A percentile compares a stretch with the other conserved stretches of the same genome.
Conservation (phyloP, 2,329 filamentous ascomycete species). For the Blumeria graminis region DNA sequence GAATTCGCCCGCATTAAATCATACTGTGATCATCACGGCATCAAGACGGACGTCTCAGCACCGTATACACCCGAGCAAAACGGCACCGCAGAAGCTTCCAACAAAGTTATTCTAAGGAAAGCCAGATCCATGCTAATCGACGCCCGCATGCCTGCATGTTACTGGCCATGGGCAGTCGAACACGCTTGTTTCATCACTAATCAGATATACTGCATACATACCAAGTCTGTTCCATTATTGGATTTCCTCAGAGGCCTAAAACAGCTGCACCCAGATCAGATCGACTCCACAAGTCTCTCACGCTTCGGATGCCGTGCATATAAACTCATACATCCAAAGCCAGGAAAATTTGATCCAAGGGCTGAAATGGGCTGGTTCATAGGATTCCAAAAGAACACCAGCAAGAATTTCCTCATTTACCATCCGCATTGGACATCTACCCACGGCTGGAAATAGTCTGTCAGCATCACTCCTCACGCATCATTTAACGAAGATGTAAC, state of each 20-base stretch:
- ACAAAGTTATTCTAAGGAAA: neutral
- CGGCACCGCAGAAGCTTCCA: neutral
- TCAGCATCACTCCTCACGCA: neutral
- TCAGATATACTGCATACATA: neutral
- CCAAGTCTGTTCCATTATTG: neutral
- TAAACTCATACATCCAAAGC: neutral
- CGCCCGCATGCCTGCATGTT: too few species aligned
- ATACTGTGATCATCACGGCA: neutral
- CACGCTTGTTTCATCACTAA: neutral
- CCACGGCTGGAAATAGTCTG: neutral
- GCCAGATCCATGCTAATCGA: neutral
- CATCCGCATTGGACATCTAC: neutral
- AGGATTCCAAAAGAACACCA: neutral
- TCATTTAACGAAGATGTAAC: neutral
- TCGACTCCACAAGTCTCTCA: neutral
- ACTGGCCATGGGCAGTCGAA: neutral
- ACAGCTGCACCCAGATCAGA: neutral
- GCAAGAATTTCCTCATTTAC: neutral
- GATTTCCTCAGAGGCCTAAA: neutral
- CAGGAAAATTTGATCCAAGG: neutral
- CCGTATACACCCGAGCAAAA: neutral
- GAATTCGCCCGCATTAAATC: neutral
- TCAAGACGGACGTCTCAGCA: neutral
- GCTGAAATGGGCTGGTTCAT: neutral
- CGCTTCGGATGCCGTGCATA: too few species aligned